Conservation (phyloP, 768 basidiomycete species). For the Gelatoporia subvermispora region DNA sequence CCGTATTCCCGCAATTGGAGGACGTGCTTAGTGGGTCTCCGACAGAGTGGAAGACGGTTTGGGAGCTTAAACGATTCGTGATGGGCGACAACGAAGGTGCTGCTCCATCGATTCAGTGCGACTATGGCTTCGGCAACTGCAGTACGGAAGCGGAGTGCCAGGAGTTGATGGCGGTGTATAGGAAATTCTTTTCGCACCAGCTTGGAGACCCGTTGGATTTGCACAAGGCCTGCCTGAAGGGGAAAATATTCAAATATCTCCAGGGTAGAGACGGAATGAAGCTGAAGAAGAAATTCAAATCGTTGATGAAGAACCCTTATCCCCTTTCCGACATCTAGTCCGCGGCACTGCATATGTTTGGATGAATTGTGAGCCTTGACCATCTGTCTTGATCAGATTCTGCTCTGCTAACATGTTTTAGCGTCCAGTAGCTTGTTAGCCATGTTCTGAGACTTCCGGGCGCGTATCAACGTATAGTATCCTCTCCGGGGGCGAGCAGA, state of each 20-base stretch:
- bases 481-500: too few species aligned
- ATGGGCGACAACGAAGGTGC: constrained; percentile 2
- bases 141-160: constrained; percentile 18
- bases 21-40: constrained; percentile 22
- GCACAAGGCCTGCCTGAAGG: constrained; percentile 31
- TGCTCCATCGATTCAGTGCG: constrained; percentile 13
- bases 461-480: too few species aligned
- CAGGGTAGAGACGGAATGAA: too few species aligned
- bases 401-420: too few species aligned
- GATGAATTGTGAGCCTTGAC: too few species aligned
- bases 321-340: background rate
- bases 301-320: background rate
- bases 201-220: constrained; percentile 28
- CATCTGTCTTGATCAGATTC: too few species aligned
- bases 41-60: constrained; percentile 26
- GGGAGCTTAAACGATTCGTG: constrained; percentile 32
- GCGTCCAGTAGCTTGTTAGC: too few species aligned
- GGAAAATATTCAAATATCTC: constrained; percentile 22
- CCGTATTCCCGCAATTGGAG: background rate
- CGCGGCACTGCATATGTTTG: too few species aligned
- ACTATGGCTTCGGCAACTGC: constrained; percentile 37
- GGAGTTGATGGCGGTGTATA: constrained; percentile 30
- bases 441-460: too few species aligned
- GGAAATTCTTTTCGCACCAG: constrained; percentile 22
- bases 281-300: too few species aligned